phyloP scores from a whole-genome alignment of 2,329 filamentous ascomycete species.

The Verruconis gallopava region DNA sequence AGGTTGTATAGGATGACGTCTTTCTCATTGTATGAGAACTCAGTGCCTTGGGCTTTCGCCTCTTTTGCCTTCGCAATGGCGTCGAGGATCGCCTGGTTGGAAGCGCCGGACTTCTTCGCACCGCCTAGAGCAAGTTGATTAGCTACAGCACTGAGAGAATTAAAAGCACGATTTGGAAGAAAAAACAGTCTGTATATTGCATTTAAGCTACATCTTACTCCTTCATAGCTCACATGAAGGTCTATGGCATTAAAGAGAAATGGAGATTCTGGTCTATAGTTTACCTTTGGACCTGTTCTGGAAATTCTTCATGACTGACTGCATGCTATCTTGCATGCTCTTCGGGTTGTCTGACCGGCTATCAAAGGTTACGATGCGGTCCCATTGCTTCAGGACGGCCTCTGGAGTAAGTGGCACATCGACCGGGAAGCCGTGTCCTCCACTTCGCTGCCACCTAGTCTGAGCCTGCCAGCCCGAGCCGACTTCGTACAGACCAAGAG shows the following conservation, averaged over 20 bases:
- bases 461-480: slow-evolving; percentile 86
- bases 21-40: slow-evolving; percentile 7
- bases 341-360: slow-evolving; percentile 77
- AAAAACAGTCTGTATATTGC: background rate
- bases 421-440: slow-evolving; percentile 82
- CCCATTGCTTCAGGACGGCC: slow-evolving; percentile 62
- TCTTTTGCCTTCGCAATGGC: slow-evolving; percentile 7
- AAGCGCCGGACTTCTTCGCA: background rate
- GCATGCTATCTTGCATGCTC: slow-evolving; percentile 61
- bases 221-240: too few species aligned
- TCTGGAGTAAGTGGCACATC: slow-evolving; percentile 76
- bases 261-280: background rate
- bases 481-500: slow-evolving; percentile 83
- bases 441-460: slow-evolving; percentile 89
- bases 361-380: slow-evolving; percentile 72
- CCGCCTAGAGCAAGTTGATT: too few species aligned
- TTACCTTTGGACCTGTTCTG: slow-evolving; percentile 48
- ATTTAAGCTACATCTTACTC: too few species aligned
- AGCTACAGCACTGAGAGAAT: too few species aligned
- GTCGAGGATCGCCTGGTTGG: slow-evolving; percentile 3
- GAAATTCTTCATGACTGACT: slow-evolving; percentile 76
- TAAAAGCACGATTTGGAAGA: background rate
- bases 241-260: too few species aligned
- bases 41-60: slow-evolving; percentile 7
- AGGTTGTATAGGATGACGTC: slow-evolving; percentile 38